phyloP scores from a whole-genome alignment of 2,329 filamentous ascomycete genomes.

The Fusarium albosuccineum region DNA sequence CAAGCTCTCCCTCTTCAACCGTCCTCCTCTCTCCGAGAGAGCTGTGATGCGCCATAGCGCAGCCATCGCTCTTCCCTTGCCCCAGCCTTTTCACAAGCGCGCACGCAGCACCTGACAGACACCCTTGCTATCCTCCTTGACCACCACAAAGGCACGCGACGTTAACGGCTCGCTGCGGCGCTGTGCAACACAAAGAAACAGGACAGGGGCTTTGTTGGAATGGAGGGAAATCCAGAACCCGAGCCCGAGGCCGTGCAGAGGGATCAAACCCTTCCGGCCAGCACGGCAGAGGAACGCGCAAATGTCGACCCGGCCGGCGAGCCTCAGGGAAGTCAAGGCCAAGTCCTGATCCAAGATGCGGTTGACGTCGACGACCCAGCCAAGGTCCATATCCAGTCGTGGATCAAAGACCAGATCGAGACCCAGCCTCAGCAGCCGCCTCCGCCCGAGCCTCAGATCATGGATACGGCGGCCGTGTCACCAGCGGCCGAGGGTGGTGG shows the following conservation, averaged over 20 bases:
- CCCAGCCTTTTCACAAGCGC: slow-evolving; percentile 14
- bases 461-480: slow-evolving; percentile 1
- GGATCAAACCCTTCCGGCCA: slow-evolving; percentile 1
- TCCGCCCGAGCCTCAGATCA: slow-evolving; percentile 23
- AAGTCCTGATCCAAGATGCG: slow-evolving; percentile 16
- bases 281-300: slow-evolving; percentile 8
- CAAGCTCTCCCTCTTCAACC: slow-evolving; percentile 18
- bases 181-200: slow-evolving; percentile 26
- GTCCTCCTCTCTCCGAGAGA: not conserved
- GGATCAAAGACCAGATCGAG: slow-evolving; percentile 36
- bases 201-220: slow-evolving; percentile 31
- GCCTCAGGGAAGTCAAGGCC: slow-evolving; percentile 20
- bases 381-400: slow-evolving; percentile 35
- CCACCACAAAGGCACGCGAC: slow-evolving; percentile 9
- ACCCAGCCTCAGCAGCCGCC: slow-evolving; percentile 27
- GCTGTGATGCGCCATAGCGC: slow-evolving; percentile 28
- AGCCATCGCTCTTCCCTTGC: slow-evolving; percentile 9
- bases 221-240: slow-evolving; percentile 45
- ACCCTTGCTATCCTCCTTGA: slow-evolving; percentile 12
- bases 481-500: slow-evolving; percentile 3
- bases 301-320: slow-evolving; percentile 15
- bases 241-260: slow-evolving; percentile 27
- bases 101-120: slow-evolving; percentile 12
- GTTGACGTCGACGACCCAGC: slow-evolving; percentile 15
- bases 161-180: slow-evolving; percentile 1